Base-by-base conservation (phyloP, 208 protist genomes). In the Trypanosomatidae sp. region DNA sequence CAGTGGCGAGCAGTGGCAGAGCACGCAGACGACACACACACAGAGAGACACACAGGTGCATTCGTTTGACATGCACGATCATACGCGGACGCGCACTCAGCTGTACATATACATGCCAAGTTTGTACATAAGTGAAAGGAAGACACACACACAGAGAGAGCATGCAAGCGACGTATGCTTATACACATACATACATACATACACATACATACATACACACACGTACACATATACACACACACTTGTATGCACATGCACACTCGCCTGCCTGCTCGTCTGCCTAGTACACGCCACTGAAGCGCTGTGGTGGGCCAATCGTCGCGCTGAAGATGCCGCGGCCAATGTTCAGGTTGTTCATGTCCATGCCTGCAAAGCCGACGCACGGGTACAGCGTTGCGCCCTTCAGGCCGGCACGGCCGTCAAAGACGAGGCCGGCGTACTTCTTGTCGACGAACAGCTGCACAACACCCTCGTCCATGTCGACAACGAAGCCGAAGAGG, bases 381-480 rank as follows among this genome's bases (percentile, higher is more conserved):
- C 66, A 81, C 2, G 85, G 85, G 49, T 61, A 80, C 18, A 91
- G 50, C 1, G 62, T 76, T 43, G 72, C 70, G 18, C 78, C 78
- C 43, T 71, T 75, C 18, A 93, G 41, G 1, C 53, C 62, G 18
- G 56, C 43, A 21, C 39, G 38, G 26, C 33, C 45, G 21, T 88
- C 75, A 39, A 88, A 71, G 25, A 88, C 55, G 39, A 87, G 45
- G 22, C 85, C 85, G 7, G 59, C 60, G 53, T 89, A 94, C 43
- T 73, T 61, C 45, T 61, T 56, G 50, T 89, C 69, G 16, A 89
- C 66, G 43, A 80, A 94, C 15, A 94, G 53, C 54, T 88, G 76
- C 41, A 90, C 73, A 5, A 71, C 56, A 19, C 85, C 85, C 13
- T 56, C 52, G 46, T 91, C 46, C 13, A 74, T 94, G 59, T 94